A percentile compares a stretch with the other conserved stretches of the same genome.
phyloP scores from a whole-genome alignment of 1,284 basidiomycete genomes.

The Tylopilus sp. region DNA sequence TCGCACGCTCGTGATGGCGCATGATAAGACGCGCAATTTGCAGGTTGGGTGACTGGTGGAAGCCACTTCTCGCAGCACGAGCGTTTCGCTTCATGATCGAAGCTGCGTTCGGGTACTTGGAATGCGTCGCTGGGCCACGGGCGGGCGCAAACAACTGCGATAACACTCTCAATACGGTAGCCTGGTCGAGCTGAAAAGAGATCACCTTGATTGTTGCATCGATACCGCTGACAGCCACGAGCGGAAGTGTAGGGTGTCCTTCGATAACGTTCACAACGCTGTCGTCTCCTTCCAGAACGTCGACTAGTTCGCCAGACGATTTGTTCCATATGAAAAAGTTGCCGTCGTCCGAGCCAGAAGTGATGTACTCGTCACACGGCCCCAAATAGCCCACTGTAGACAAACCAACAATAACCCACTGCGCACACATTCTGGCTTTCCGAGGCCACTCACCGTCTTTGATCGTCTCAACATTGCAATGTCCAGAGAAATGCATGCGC shows the following conservation, averaged over 20 bases:
- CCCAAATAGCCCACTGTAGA: constrained; percentile 81
- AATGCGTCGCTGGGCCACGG: constrained; percentile 44
- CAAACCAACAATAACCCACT: constrained; percentile 2
- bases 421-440: neutral
- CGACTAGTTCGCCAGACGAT: constrained; percentile 56
- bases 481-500: constrained; percentile 64
- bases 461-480: constrained; percentile 81
- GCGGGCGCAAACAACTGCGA: constrained; percentile 69
- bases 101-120: constrained; percentile 48
- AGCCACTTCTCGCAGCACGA: constrained; percentile 30
- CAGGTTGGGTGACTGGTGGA: constrained; percentile 19
- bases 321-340: constrained; percentile 86
- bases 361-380: constrained; percentile 70
- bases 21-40: constrained; percentile 36
- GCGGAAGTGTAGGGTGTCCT: constrained; percentile 75
- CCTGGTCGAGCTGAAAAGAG: neutral
- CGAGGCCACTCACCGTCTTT: constrained; percentile 74
- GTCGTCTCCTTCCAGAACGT: constrained; percentile 81
- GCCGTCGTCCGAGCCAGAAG: constrained; percentile 89
- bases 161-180: constrained; percentile 2
- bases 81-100: constrained; percentile 54
- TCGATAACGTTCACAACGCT: constrained; percentile 86
- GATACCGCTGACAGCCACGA: constrained; percentile 86
- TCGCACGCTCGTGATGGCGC: constrained; percentile 36
- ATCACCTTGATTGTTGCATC: constrained; percentile 83